A percentile compares a stretch with the other conserved stretches of the same genome.
Evolutionary conservation across 2,329 filamentous ascomycete species (phyloP).

Genomic region (Epichloe elymi): DNA sequence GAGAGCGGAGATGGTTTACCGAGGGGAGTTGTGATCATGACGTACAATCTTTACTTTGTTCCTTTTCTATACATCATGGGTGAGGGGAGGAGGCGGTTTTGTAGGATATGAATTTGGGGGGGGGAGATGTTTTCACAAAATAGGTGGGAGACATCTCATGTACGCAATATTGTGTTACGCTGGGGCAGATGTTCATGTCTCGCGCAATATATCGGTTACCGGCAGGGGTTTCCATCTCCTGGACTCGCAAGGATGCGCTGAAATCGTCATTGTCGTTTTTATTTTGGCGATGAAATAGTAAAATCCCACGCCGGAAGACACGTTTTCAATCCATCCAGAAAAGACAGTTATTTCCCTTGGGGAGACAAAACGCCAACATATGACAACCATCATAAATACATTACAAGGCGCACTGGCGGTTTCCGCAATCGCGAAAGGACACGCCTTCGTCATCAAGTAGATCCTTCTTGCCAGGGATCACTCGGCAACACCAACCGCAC

Average conservation of each 20-base stretch:
- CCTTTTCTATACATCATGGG: not conserved
- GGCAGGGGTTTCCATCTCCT: not conserved
- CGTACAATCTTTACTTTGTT: not conserved
- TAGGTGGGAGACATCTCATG: not conserved
- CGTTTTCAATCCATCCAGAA: not conserved
- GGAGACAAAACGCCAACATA: not conserved
- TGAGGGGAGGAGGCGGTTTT: not conserved
- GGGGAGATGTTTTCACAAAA: not conserved
- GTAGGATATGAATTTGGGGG: conserved; percentile 2
- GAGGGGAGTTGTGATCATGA: conserved; percentile 32
- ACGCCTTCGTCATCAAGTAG: conserved; percentile 10
- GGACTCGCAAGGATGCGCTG: not conserved
- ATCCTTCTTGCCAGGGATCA: conserved; percentile 48
- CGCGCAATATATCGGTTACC: not conserved
- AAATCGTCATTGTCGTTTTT: not conserved
- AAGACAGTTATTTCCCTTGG: not conserved
- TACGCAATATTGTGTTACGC: not conserved
- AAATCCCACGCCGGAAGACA: not conserved
- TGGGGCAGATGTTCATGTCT: not conserved
- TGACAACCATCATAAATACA: not conserved
- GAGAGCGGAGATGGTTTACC: conserved; percentile 38
- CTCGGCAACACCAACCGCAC: conserved; percentile 84
- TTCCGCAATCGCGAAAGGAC: conserved; percentile 9
- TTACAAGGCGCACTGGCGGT: conserved; percentile 3
- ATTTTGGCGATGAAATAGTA: not conserved